Conservation (phyloP, 257 asterid species). For the Primulina huaijiensis region DNA sequence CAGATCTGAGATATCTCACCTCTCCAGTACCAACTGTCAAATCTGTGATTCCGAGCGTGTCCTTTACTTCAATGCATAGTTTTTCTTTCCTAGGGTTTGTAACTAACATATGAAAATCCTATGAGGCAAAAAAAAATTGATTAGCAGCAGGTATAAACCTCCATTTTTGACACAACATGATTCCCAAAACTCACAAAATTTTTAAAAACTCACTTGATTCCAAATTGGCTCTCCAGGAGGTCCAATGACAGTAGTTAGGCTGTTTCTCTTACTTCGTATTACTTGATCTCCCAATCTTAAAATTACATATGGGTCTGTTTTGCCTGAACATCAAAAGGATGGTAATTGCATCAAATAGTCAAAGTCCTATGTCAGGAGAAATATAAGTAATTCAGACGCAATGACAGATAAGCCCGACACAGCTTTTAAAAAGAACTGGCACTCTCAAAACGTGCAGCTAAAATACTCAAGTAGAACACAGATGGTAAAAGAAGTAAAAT, state of each 20-base stretch:
- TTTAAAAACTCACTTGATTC: constrained; percentile 71
- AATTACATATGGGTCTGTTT: constrained; percentile 91
- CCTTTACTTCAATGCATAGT: constrained; percentile 73
- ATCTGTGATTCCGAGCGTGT: constrained; percentile 81
- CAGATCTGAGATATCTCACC: constrained; percentile 46
- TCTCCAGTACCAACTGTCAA: constrained; percentile 76
- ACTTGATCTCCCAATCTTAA: constrained; percentile 86
- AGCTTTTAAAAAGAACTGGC: background rate
- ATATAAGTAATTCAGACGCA: constrained; percentile 3
- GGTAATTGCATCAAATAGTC: background rate
- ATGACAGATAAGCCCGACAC: background rate
- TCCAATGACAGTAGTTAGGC: constrained; percentile 93
- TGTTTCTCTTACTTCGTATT: constrained; percentile 87
- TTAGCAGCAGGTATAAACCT: constrained; percentile 19
- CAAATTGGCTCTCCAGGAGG: constrained; percentile 99
- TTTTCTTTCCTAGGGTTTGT: constrained; percentile 75
- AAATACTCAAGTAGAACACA: background rate
- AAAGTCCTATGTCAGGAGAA: constrained; percentile 5
- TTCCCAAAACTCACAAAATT: background rate
- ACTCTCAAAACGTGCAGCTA: background rate
- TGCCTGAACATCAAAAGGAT: constrained; percentile 52
- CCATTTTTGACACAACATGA: constrained; percentile 13
- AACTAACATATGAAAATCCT: constrained; percentile 95
- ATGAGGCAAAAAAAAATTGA: constrained; percentile 26
- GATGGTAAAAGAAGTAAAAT: constrained; percentile 20